These are phyloP conservation scores for Colletotrichum sojae DNA, from an alignment of 2,329 filamentous ascomycete genomes.

Conservation along the genomic window DNA sequence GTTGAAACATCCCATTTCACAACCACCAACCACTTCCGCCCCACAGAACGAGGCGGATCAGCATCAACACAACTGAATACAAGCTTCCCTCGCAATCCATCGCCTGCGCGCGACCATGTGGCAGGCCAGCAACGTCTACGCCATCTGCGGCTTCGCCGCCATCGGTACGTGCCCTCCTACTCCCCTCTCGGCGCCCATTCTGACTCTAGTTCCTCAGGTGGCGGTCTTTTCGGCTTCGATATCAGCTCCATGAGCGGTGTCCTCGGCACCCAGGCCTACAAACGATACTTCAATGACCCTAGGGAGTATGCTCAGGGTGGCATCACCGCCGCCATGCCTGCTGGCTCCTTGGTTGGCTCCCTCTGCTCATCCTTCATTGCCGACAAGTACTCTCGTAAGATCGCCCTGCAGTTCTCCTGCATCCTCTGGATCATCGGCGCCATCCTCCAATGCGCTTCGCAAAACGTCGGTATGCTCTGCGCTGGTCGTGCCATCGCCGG, in stretches of 20 bases:
- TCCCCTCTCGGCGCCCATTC: too few species aligned
- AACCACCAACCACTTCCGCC: conserved; percentile 1
- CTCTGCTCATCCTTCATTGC: conserved; percentile 65
- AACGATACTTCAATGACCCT: conserved; percentile 78
- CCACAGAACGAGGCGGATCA: conserved; percentile 1
- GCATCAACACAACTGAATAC: background rate
- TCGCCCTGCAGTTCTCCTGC: conserved; percentile 64
- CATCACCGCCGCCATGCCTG: conserved; percentile 82
- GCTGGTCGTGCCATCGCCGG: conserved; percentile 80
- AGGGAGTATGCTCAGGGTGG: conserved; percentile 73
- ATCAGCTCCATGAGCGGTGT: conserved; percentile 81
- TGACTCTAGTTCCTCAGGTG: conserved; percentile 60
- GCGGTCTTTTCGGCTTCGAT: conserved; percentile 83
- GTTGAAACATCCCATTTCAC: conserved; percentile 8
- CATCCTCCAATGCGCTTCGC: conserved; percentile 71
- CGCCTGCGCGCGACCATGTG: conserved; percentile 51
- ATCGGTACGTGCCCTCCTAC: conserved; percentile 54
- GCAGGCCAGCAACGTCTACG: conserved; percentile 67
- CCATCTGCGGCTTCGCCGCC: conserved; percentile 73
- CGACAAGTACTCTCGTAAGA: conserved; percentile 64
- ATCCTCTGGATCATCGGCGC: conserved; percentile 66
- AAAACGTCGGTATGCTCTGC: conserved; percentile 80
- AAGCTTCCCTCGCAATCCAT: background rate
- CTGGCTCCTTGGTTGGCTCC: conserved; percentile 76
- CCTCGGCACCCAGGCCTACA: conserved; percentile 77